These are phyloP conservation scores for Naganishia albida DNA, from an alignment of 1,284 basidiomycete genomes.

Conservation along the genomic window DNA sequence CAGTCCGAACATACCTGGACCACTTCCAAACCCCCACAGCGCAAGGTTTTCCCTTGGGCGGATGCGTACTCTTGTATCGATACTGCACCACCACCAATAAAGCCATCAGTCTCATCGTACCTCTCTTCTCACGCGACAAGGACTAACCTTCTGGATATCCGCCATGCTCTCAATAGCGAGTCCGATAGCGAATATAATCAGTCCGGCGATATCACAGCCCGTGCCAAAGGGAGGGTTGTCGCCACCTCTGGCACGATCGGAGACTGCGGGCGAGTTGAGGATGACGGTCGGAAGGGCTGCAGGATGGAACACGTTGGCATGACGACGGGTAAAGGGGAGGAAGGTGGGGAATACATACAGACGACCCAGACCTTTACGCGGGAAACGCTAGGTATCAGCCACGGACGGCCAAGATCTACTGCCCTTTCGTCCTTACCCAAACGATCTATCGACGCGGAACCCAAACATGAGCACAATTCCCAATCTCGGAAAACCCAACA, in stretches of 20 bases:
- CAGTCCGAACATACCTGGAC: slow-evolving; percentile 25
- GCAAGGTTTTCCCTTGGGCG: slow-evolving; percentile 63
- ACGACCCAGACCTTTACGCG: slow-evolving; percentile 64
- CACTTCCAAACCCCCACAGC: slow-evolving; percentile 57
- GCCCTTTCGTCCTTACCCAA: slow-evolving; percentile 1
- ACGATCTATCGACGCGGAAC: slow-evolving; percentile 1
- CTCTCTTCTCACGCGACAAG: too few relatives aligned
- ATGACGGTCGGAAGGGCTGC: slow-evolving; percentile 64
- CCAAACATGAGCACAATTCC: slow-evolving; percentile 18
- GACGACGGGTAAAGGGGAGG: background rate
- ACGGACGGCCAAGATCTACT: background rate
- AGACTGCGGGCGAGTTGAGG: slow-evolving; percentile 68
- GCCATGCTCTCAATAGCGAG: slow-evolving; percentile 64
- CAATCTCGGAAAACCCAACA: background rate
- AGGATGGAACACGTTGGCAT: background rate
- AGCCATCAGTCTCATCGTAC: background rate
- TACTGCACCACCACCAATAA: slow-evolving; percentile 52
- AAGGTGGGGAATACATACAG: slow-evolving; percentile 43
- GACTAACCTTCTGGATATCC: slow-evolving; percentile 65
- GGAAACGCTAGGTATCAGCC: too few relatives aligned
- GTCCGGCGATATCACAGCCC: slow-evolving; percentile 66
- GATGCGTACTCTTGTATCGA: slow-evolving; percentile 60
- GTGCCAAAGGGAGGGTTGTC: slow-evolving; percentile 64
- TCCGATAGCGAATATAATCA: slow-evolving; percentile 67
- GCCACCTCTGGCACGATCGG: slow-evolving; percentile 56